phyloP scores from a whole-genome alignment of 78 protist species.

The Dictyostelium brefeldianum region DNA sequence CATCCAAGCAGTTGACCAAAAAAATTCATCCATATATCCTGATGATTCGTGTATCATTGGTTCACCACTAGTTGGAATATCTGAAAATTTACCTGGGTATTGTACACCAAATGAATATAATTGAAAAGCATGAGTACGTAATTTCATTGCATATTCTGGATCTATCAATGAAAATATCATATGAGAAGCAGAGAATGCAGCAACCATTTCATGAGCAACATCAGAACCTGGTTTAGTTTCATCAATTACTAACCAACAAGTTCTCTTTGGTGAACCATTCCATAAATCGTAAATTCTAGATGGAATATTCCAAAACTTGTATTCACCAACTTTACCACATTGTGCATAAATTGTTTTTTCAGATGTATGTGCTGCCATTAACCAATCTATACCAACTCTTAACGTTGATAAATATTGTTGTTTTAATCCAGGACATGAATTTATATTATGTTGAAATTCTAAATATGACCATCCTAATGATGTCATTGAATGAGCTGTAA shows the following conservation, averaged over 20 bases:
- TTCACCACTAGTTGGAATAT: conserved; percentile 11
- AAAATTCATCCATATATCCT: conserved; percentile 52
- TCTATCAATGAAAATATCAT: conserved; percentile 24
- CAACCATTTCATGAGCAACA: conserved; percentile 58
- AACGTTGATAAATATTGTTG: not conserved
- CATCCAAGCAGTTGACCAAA: conserved; percentile 68
- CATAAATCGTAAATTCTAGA: not conserved
- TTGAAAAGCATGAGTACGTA: conserved; percentile 46
- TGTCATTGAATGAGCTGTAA: conserved; percentile 15
- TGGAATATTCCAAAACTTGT: not conserved
- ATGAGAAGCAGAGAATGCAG: conserved; percentile 43
- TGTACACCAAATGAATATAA: conserved; percentile 31
- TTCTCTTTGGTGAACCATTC: conserved; percentile 61
- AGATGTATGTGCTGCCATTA: not conserved
- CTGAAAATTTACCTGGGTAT: conserved; percentile 53
- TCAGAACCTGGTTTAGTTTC: conserved; percentile 59
- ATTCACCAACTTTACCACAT: conserved; percentile 1
- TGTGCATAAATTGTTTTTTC: not conserved
- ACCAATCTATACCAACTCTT: conserved; percentile 21
- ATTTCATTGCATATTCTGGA: conserved; percentile 20
- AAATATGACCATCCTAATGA: not conserved
- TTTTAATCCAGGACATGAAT: conserved; percentile 6
- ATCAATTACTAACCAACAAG: not conserved
- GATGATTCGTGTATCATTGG: conserved; percentile 16
- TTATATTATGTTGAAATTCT: conserved; percentile 12